Conservation (phyloP, 345 rosid species). For the Dipteronia dyeriana region DNA sequence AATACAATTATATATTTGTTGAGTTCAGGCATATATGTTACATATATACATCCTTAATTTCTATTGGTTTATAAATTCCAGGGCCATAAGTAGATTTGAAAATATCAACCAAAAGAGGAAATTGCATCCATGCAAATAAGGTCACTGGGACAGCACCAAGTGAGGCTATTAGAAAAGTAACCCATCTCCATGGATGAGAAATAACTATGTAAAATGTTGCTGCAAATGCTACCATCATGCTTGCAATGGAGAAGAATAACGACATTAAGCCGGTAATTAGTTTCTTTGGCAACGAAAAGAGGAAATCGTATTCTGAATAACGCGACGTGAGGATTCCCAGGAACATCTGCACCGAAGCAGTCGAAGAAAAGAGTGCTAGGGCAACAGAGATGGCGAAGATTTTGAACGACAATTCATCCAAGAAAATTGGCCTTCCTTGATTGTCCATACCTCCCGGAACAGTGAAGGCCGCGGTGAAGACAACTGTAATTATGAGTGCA, state of each 20-base stretch:
- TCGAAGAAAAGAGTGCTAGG: slow-evolving; percentile 10
- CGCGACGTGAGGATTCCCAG: slow-evolving; percentile 18
- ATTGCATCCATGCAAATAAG: not conserved
- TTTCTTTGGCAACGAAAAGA: not conserved
- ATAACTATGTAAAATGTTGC: slow-evolving; percentile 12
- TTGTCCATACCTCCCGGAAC: not conserved
- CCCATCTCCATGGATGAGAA: not conserved
- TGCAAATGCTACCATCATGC: slow-evolving; percentile 12
- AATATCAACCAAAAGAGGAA: not conserved
- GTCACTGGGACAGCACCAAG: not conserved
- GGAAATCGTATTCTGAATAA: slow-evolving; percentile 10
- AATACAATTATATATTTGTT: no score
- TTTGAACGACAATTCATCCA: not conserved
- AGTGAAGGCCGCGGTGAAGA: not conserved
- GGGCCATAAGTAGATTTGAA: not conserved
- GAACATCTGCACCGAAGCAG: slow-evolving; percentile 6
- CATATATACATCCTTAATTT: not conserved
- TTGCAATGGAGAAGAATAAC: slow-evolving; percentile 11
- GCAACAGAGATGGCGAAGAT: slow-evolving; percentile 7
- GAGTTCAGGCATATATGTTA: not conserved
- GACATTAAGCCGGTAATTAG: not conserved
- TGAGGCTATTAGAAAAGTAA: not conserved
- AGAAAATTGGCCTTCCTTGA: not conserved
- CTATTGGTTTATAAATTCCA: not conserved
- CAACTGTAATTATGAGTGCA: slow-evolving; percentile 2